These are phyloP conservation scores for Paradendryphiella salina DNA, from an alignment of 2,329 filamentous ascomycete genomes.

Conservation along the genomic window DNA sequence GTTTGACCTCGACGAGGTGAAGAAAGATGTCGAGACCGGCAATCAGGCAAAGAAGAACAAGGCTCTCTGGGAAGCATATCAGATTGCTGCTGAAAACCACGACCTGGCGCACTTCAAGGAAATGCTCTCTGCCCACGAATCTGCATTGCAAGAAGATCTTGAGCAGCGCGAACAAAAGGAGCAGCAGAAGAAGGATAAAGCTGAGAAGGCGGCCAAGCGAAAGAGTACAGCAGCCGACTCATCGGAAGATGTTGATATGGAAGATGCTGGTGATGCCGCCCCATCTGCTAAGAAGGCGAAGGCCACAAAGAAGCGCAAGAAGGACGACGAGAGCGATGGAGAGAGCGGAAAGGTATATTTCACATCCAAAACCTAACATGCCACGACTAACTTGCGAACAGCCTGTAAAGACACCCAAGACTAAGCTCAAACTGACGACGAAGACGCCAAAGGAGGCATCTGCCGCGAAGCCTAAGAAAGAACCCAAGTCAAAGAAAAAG, in stretches of 20 bases:
- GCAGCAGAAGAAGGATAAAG: constrained; percentile 62
- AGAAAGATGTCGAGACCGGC: constrained; percentile 68
- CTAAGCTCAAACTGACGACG: constrained; percentile 54
- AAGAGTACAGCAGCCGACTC: constrained; percentile 42
- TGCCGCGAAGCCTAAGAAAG: constrained; percentile 62
- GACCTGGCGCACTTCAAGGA: constrained; percentile 82
- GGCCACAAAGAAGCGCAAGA: constrained; percentile 73
- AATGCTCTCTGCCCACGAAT: constrained; percentile 65
- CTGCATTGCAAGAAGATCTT: constrained; percentile 58
- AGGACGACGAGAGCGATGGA: constrained; percentile 64
- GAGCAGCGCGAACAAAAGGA: constrained; percentile 68
- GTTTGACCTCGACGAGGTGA: constrained; percentile 73
- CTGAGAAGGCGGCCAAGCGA: constrained; percentile 58
- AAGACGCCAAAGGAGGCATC: constrained; percentile 46
- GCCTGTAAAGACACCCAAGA: constrained; percentile 57
- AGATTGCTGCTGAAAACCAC: constrained; percentile 76
- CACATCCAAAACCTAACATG: background rate
- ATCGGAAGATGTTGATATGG: constrained; percentile 47
- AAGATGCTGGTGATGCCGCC: constrained; percentile 46
- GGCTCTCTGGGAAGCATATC: constrained; percentile 75
- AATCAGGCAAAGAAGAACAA: constrained; percentile 87
- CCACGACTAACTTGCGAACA: constrained; percentile 37
- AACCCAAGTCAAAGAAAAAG: constrained; percentile 59
- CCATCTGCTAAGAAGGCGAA: constrained; percentile 44
- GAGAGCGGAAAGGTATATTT: constrained; percentile 65